Base-by-base conservation (phyloP, 108 stramenopile genomes). In the Skeletonema menzelii region DNA sequence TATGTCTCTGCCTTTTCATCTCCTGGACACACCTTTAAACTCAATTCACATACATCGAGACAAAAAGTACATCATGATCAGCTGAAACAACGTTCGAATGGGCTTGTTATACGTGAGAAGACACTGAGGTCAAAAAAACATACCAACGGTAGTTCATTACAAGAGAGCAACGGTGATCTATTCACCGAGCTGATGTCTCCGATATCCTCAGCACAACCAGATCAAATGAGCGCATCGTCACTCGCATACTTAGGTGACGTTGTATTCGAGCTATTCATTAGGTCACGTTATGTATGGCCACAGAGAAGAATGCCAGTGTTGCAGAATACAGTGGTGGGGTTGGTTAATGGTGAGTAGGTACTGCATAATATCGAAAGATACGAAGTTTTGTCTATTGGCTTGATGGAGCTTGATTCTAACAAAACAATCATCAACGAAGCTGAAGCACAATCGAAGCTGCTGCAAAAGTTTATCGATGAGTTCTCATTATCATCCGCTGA, bases 191-290 rank as follows among this genome's bases (percentile, higher is more conserved):
- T 80, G 27, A 74, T 80, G 79, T 69, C 79, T 49, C 79, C 79
- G n/a, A 30, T 65, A 24, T 10, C 47, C 34, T 59, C 72, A 17
- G 79, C 62, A 8, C 58, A 80, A 64, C 79, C 79, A 13, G 79
- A 88, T 81, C 93, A 89, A 72, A 88, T 95, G 87, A 84, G 87
- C 76, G 86, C 90, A 37, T 91, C 93, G 8, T 78, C 88, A 38
- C 72, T 91, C 49, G 91, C 94, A 8, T 95, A 92, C 72, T 75
- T 95, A 59, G 94, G 94, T 14, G 94, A 95, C 80, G 86, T 82
- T 34, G 85, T 93, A 7, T 95, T 80, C 59, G 91, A 93, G 55
- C 74, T 95, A 17, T 90, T 90, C 57, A 76, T 95, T 31, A 73
- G 94, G 76, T 88, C 88, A 31, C 64, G 84, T 49, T 77, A 87